phyloP scores from a whole-genome alignment of 2,329 filamentous ascomycete genomes.

The Diaporthe ampelina region DNA sequence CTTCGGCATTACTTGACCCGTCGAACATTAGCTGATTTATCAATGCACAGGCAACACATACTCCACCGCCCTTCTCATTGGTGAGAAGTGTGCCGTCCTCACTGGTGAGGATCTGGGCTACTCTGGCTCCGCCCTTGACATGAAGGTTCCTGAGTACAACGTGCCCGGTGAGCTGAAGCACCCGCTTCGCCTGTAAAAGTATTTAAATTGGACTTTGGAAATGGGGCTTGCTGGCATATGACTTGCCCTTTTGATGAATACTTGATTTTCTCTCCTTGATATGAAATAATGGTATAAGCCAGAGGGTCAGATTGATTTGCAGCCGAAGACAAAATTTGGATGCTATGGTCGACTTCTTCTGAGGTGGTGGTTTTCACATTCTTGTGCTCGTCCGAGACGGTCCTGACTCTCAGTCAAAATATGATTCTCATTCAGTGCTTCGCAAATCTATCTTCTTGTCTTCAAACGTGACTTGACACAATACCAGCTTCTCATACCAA shows the following conservation, averaged over 20 bases:
- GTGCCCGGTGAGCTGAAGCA: slow-evolving; percentile 64
- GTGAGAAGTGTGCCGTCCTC: slow-evolving; percentile 80
- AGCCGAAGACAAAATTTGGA: background rate
- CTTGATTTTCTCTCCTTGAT: slow-evolving; percentile 1
- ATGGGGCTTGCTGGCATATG: too few species aligned
- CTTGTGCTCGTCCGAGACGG: slow-evolving; percentile 4
- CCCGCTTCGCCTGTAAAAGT: slow-evolving; percentile 55
- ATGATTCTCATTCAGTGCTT: slow-evolving; percentile 13
- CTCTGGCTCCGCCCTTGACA: slow-evolving; percentile 78
- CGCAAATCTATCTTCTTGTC: background rate
- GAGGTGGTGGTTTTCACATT: background rate
- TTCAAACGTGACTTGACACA: background rate
- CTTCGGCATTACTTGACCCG: slow-evolving; percentile 54
- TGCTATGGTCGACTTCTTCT: slow-evolving; percentile 9
- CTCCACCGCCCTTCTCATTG: slow-evolving; percentile 80
- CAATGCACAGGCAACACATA: slow-evolving; percentile 51
- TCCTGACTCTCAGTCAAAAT: slow-evolving; percentile 10
- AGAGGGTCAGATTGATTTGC: slow-evolving; percentile 18
- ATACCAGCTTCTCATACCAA: background rate
- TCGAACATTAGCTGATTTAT: background rate
- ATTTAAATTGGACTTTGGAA: background rate
- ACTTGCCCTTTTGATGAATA: background rate
- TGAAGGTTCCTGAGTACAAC: slow-evolving; percentile 79
- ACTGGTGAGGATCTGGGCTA: slow-evolving; percentile 82
- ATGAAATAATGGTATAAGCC: slow-evolving; percentile 27